Conservation (phyloP, 768 basidiomycete species). For the Mycena epipterygia region DNA sequence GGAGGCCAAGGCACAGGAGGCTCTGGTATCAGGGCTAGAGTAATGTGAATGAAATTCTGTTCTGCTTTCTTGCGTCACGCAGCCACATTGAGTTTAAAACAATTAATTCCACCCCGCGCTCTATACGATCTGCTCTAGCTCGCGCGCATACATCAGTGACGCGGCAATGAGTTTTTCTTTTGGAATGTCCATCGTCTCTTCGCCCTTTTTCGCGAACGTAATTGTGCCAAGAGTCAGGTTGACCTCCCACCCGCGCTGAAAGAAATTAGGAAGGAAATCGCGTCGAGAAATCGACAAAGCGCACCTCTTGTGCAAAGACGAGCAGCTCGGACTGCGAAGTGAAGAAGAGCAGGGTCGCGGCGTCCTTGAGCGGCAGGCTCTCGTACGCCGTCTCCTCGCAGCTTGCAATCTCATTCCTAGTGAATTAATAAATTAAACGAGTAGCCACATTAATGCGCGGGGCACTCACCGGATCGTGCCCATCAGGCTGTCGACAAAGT, state of each 20-base stretch:
- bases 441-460: constrained; percentile 14
- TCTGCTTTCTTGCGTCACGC: constrained; percentile 21
- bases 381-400: constrained; percentile 96
- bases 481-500: constrained; percentile 94
- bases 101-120: constrained; percentile 12
- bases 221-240: constrained; percentile 78
- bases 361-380: constrained; percentile 91
- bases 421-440: neutral
- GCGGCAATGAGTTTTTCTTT: constrained; percentile 87
- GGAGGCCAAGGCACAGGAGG: constrained; percentile 88
- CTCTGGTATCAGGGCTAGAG: constrained; percentile 75
- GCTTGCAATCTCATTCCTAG: constrained; percentile 95
- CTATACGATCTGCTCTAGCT: constrained; percentile 93
- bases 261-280: constrained; percentile 23
- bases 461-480: constrained; percentile 86
- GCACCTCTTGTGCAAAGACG: constrained; percentile 84
- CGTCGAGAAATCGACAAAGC: constrained; percentile 30
- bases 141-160: constrained; percentile 84
- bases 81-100: constrained; percentile 3
- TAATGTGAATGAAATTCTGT: constrained; percentile 45
- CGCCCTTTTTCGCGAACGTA: constrained; percentile 83
- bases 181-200: constrained; percentile 88
- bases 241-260: constrained; percentile 88
- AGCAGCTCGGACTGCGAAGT: constrained; percentile 83
- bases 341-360: constrained; percentile 93